Conservation (phyloP, 129 eudicot genomes). For the Logfia minima region DNA sequence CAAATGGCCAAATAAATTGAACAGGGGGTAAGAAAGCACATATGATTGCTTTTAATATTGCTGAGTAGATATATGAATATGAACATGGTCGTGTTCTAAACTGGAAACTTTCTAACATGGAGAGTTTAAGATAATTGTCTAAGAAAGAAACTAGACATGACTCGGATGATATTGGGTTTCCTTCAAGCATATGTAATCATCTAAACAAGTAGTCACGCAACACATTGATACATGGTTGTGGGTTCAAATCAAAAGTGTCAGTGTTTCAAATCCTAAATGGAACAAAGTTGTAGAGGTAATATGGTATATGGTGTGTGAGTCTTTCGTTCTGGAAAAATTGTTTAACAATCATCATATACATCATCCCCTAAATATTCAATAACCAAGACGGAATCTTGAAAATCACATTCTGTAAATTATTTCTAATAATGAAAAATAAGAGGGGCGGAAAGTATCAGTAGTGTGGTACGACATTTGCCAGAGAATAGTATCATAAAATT, state of each 20-base stretch:
- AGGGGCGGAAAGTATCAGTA: not conserved
- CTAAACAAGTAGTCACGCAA: not conserved
- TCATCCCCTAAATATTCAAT: not conserved
- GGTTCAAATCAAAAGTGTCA: not conserved
- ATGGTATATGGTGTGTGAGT: too few species aligned
- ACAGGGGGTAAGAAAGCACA: not conserved
- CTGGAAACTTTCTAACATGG: not conserved
- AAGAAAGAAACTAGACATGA: not conserved
- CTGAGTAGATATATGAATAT: not conserved
- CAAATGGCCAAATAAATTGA: conserved; percentile 11
- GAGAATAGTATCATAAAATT: not conserved
- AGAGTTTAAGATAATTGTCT: not conserved
- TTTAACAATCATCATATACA: not conserved
- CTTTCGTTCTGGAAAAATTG: not conserved
- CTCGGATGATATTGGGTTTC: not conserved
- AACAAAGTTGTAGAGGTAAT: not conserved
- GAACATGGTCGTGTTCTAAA: not conserved
- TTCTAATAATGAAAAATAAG: not conserved
- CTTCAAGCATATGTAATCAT: not conserved
- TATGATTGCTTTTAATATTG: not conserved
- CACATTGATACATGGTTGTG: not conserved
- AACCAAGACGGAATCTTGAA: not conserved
- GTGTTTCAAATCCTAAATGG: not conserved
- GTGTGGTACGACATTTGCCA: not conserved
- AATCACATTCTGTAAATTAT: not conserved